A percentile compares a stretch with the other conserved stretches of the same genome.
These are phyloP conservation scores for Calonectria leucothoes DNA, from an alignment of 2,329 filamentous ascomycete genomes.

Conservation along the genomic window DNA sequence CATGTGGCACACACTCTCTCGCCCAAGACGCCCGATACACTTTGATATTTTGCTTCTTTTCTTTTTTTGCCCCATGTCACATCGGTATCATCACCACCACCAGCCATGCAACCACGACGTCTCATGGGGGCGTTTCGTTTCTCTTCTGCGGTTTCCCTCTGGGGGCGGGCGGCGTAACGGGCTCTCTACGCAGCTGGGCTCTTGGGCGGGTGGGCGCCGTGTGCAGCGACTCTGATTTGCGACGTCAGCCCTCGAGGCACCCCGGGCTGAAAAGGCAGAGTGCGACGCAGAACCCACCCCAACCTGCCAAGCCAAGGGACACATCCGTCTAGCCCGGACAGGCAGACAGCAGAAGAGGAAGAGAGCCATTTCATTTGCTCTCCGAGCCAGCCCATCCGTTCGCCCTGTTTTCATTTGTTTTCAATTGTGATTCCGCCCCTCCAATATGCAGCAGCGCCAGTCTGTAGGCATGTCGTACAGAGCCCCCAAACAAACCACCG, in stretches of 20 bases:
- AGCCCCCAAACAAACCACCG: not conserved
- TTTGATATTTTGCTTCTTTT: not conserved
- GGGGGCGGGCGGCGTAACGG: not conserved
- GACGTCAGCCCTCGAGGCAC: not conserved
- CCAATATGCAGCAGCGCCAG: not conserved
- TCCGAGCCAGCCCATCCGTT: not conserved
- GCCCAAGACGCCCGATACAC: not conserved
- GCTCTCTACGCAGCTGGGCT: not conserved
- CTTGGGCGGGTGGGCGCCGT: not conserved
- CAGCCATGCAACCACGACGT: not conserved
- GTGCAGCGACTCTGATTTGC: not conserved
- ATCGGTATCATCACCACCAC: not conserved
- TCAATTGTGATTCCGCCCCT: constrained; percentile 3
- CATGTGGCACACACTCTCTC: not conserved
- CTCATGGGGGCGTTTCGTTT: not conserved
- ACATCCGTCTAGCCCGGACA: not conserved
- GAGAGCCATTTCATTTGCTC: not conserved
- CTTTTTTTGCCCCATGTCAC: not conserved
- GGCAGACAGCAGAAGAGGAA: not conserved
- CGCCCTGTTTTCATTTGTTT: constrained; percentile 12
- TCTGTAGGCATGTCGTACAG: not conserved
- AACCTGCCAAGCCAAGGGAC: not conserved
- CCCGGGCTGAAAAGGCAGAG: not conserved
- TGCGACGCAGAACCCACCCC: not conserved
- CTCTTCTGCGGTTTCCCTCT: not conserved